Conservation (phyloP, 2,329 filamentous ascomycete species). For the Furcasterigmium sp. region DNA sequence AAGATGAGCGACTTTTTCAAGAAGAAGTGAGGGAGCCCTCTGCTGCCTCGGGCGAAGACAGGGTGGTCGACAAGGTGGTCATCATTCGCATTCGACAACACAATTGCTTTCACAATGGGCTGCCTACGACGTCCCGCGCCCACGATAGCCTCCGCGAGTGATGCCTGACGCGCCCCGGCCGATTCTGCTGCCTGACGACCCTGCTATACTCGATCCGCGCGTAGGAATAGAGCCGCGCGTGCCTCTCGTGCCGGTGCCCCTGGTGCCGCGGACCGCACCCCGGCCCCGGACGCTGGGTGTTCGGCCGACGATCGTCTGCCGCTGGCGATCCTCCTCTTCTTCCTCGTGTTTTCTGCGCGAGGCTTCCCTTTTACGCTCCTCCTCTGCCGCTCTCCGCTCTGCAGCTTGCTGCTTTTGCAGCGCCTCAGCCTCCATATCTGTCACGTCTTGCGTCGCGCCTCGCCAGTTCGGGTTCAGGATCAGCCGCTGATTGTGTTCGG, state of each 20-base stretch:
- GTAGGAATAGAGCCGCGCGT: slow-evolving; percentile 5
- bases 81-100: slow-evolving; percentile 6
- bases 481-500: slow-evolving; percentile 92
- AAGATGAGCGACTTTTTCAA: slow-evolving; percentile 95
- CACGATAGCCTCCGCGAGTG: slow-evolving; percentile 10
- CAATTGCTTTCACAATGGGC: neutral
- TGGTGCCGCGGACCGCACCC: slow-evolving; percentile 7
- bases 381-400: slow-evolving; percentile 70
- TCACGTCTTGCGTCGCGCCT: slow-evolving; percentile 78
- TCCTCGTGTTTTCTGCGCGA: slow-evolving; percentile 59
- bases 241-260: slow-evolving; percentile 2
- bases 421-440: slow-evolving; percentile 80
- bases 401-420: slow-evolving; percentile 68
- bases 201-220: slow-evolving; percentile 9
- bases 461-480: slow-evolving; percentile 87
- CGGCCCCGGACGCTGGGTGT: slow-evolving; percentile 8
- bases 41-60: neutral
- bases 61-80: neutral
- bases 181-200: slow-evolving; percentile 12
- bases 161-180: slow-evolving; percentile 10
- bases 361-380: slow-evolving; percentile 72
- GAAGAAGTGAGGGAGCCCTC: slow-evolving; percentile 47
- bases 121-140: slow-evolving; percentile 3
- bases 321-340: slow-evolving; percentile 42
- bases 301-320: slow-evolving; percentile 23